A percentile compares a stretch with the other conserved stretches of the same genome.
Conservation (phyloP, 768 basidiomycete species). For the Leccinellum rugosiceps region DNA sequence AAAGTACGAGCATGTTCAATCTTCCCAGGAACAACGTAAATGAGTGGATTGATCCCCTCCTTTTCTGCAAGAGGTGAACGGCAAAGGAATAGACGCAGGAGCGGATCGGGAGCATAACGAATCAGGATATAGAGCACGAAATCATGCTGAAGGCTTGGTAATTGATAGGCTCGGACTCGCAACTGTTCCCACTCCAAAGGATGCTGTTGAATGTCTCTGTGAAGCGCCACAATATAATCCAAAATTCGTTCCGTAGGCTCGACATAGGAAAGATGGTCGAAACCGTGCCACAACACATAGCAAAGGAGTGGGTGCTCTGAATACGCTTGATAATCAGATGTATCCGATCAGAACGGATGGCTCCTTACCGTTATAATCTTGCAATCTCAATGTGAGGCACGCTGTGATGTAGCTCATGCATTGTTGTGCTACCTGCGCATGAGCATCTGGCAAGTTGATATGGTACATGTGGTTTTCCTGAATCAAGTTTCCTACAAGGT, state of each 20-base stretch:
- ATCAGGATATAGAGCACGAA: neutral
- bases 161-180: neutral
- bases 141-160: neutral
- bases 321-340: neutral
- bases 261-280: neutral
- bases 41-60: neutral
- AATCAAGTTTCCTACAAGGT: fast-evolving
- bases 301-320: neutral
- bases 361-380: neutral
- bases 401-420: neutral
- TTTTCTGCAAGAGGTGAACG: neutral
- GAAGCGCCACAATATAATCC: neutral
- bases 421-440: neutral
- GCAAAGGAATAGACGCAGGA: neutral
- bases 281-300: neutral
- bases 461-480: fast-evolving
- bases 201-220: neutral
- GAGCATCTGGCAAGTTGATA: neutral
- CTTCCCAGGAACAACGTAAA: neutral
- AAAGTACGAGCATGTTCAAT: neutral
- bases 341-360: too few species aligned
- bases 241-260: neutral
- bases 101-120: neutral
- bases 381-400: neutral
- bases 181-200: neutral